phyloP scores from a whole-genome alignment of 2,329 filamentous ascomycete species.

The Verruconis gallopava region DNA sequence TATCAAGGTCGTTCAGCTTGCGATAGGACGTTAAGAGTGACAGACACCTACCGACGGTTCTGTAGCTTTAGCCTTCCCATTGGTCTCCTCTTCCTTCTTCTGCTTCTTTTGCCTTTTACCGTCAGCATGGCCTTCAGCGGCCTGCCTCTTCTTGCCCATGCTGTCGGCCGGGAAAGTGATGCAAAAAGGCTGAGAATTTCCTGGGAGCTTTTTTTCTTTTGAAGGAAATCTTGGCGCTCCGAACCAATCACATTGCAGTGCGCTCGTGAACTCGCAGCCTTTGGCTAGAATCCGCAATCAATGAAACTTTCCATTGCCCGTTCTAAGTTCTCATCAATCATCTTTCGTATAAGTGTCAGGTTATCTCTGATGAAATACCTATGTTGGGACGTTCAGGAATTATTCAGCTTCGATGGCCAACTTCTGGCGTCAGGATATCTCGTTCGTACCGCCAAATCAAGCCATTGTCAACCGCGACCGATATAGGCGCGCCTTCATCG shows the following conservation, averaged over 20 bases:
- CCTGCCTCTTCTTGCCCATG: conserved; percentile 26
- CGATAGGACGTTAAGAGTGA: no score
- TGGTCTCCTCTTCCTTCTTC: not conserved
- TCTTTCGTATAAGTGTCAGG: no score
- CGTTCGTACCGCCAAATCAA: not conserved
- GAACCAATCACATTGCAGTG: not conserved
- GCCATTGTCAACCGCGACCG: no score
- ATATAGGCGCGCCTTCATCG: no score
- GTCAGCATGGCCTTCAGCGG: conserved; percentile 17
- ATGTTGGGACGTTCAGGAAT: not conserved
- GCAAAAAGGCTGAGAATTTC: not conserved
- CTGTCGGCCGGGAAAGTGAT: not conserved
- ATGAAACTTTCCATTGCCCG: no score
- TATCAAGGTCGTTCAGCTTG: no score
- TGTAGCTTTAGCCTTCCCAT: conserved; percentile 2
- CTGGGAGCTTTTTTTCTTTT: not conserved
- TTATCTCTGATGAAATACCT: no score
- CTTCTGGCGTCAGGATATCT: not conserved
- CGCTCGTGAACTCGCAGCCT: no score
- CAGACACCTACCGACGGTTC: conserved; percentile 3
- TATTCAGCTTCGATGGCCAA: not conserved
- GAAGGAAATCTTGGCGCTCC: not conserved
- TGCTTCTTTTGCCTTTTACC: not conserved
- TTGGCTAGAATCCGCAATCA: no score
- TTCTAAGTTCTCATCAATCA: no score